A percentile compares a stretch with the other conserved stretches of the same genome.
Evolutionary conservation across 176 grass and related monocot species (phyloP).

Genomic region (Musa beccarii): DNA sequence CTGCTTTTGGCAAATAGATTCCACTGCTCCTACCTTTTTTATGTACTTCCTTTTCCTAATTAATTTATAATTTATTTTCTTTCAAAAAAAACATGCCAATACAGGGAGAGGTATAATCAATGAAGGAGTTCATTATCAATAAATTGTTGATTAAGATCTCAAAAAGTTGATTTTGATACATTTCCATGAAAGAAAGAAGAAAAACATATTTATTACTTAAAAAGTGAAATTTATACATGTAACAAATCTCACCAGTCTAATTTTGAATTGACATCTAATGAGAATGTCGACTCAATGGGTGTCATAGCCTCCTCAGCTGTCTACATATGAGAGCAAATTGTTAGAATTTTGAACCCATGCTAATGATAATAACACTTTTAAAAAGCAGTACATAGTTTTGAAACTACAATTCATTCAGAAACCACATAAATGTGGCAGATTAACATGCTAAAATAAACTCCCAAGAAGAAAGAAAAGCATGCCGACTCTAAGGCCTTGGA

Average conservation of each 20-base stretch:
- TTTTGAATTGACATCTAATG: constrained; percentile 97
- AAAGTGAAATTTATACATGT: neutral
- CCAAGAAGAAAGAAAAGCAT: neutral
- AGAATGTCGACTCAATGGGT: constrained; percentile 99
- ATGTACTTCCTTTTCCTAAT: too few species aligned
- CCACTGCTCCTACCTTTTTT: too few species aligned
- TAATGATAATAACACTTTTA: neutral
- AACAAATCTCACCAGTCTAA: constrained; percentile 76
- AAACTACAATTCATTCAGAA: neutral
- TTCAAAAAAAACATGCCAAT: too few species aligned
- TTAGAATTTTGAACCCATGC: constrained; percentile 19
- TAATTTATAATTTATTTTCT: too few species aligned
- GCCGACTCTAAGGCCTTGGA: too few species aligned
- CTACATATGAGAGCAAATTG: constrained; percentile 34
- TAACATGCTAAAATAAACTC: neutral
- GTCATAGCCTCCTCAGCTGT: constrained; percentile 98
- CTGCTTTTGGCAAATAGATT: too few species aligned
- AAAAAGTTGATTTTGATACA: neutral
- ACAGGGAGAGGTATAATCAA: too few species aligned
- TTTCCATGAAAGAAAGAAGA: neutral
- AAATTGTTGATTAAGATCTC: too few species aligned
- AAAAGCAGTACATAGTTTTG: neutral
- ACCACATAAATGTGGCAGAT: neutral
- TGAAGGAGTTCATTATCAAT: too few species aligned
- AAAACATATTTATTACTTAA: neutral